Evolutionary conservation across 805 yeast species (phyloP).

Genomic region (Monosporozyma aerobia): DNA sequence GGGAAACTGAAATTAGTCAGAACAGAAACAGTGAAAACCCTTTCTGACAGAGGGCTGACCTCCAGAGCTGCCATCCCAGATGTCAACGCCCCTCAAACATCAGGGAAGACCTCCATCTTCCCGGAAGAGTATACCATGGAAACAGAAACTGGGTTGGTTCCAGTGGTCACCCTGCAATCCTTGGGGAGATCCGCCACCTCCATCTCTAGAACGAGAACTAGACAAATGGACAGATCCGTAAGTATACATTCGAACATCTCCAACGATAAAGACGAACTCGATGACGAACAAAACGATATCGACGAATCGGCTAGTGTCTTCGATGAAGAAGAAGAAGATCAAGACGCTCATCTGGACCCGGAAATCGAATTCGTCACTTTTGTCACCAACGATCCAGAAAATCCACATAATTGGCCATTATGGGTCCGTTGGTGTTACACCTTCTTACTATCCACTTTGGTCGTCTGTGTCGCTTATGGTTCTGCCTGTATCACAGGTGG

Average conservation of each 20-base stretch:
- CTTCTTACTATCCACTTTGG: constrained; percentile 55
- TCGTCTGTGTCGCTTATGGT: constrained; percentile 87
- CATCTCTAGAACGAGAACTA: constrained; percentile 32
- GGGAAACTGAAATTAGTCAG: constrained; percentile 33
- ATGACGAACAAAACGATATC: constrained; percentile 11
- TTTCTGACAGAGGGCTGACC: constrained; percentile 53
- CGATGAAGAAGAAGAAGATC: constrained; percentile 15
- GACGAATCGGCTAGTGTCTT: constrained; percentile 15
- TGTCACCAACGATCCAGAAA: constrained; percentile 68
- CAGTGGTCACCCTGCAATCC: constrained; percentile 58
- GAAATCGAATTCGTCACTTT: constrained; percentile 83
- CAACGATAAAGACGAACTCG: constrained; percentile 8
- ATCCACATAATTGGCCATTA: constrained; percentile 79
- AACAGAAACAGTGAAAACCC: constrained; percentile 68
- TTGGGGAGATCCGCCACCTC: constrained; percentile 47
- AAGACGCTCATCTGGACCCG: constrained; percentile 39
- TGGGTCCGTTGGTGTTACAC: constrained; percentile 57
- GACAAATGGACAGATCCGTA: constrained; percentile 19
- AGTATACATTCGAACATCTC: constrained; percentile 5
- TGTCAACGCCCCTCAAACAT: constrained; percentile 44
- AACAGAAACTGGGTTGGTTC: constrained; percentile 82
- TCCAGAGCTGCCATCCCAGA: constrained; percentile 47
- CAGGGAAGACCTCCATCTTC: constrained; percentile 58
- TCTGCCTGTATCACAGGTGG: constrained; percentile 89
- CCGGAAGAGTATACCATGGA: constrained; percentile 90